Conservation (phyloP, 2,329 filamentous ascomycete species). For the Domatiomyces globalis region DNA sequence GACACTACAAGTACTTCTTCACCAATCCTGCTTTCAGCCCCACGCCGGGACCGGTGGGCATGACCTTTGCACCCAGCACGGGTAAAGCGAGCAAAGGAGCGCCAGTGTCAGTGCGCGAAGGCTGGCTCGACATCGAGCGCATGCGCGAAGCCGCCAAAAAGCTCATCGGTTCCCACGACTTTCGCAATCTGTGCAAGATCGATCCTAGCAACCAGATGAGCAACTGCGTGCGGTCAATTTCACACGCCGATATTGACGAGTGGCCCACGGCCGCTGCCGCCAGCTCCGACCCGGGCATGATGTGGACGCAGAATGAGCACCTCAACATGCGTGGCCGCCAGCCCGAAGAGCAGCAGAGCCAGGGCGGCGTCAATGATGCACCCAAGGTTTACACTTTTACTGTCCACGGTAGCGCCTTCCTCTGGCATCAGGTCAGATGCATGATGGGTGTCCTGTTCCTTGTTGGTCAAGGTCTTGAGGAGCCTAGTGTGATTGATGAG, state of each 20-base stretch:
- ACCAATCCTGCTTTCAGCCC: constrained; percentile 80
- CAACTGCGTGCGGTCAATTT: constrained; percentile 68
- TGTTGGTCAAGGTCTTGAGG: constrained; percentile 75
- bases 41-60: constrained; percentile 40
- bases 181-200: constrained; percentile 92
- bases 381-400: constrained; percentile 73
- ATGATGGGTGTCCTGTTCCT: constrained; percentile 90
- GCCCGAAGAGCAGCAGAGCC: constrained; percentile 7
- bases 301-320: constrained; percentile 37
- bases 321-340: constrained; percentile 4
- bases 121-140: constrained; percentile 69
- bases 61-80: constrained; percentile 19
- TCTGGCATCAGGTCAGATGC: constrained; percentile 96
- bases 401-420: constrained; percentile 77
- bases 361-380: constrained; percentile 7
- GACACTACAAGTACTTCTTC: constrained; percentile 94
- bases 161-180: constrained; percentile 78
- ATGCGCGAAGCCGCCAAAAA: constrained; percentile 72
- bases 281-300: constrained; percentile 34
- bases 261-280: constrained; percentile 33
- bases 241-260: constrained; percentile 63
- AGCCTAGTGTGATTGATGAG: constrained; percentile 54
- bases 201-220: constrained; percentile 80
- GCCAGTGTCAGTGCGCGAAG: constrained; percentile 37
- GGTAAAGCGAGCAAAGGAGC: not conserved